phyloP scores from a whole-genome alignment of 2,329 filamentous ascomycete species.

The Monosporascus sp. region DNA sequence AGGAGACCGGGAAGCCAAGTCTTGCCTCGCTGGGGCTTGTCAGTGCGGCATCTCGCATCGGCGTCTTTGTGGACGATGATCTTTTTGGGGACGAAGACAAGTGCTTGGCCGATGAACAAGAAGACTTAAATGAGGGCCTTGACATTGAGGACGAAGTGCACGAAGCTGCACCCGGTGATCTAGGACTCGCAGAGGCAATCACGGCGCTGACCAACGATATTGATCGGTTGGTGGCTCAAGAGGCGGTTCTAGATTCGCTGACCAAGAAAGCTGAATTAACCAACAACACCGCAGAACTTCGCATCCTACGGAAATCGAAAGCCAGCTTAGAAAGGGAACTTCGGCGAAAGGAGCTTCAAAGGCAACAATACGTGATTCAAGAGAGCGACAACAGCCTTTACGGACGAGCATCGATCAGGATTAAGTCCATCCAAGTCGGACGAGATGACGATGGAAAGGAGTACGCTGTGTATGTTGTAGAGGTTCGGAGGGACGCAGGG shows the following conservation, averaged over 20 bases:
- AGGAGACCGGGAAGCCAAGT: conserved; percentile 67
- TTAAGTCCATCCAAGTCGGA: conserved; percentile 89
- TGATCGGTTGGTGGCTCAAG: conserved; percentile 79
- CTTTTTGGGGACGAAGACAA: conserved; percentile 86
- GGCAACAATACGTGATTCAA: conserved; percentile 94
- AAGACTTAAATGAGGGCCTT: conserved; percentile 58
- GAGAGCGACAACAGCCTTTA: conserved; percentile 97
- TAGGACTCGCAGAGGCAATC: conserved; percentile 91
- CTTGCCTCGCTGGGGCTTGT: conserved; percentile 88
- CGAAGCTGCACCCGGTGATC: conserved; percentile 88
- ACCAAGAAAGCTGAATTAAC: conserved; percentile 93
- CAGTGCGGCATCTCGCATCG: conserved; percentile 77
- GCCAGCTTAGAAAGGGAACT: conserved; percentile 90
- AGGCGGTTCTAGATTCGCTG: conserved; percentile 84
- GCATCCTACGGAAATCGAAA: conserved; percentile 90
- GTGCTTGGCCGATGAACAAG: conserved; percentile 79
- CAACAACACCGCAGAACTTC: conserved; percentile 89
- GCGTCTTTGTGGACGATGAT: conserved; percentile 90
- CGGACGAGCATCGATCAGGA: conserved; percentile 81
- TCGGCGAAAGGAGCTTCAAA: conserved; percentile 86
- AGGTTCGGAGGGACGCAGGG: conserved; percentile 83
- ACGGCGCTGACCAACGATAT: conserved; percentile 84
- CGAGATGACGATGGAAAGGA: conserved; percentile 89
- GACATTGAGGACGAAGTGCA: conserved; percentile 78
- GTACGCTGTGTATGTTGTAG: conserved; percentile 87